phyloP scores from a whole-genome alignment of 805 yeast species.

The Candida peoriensis region DNA sequence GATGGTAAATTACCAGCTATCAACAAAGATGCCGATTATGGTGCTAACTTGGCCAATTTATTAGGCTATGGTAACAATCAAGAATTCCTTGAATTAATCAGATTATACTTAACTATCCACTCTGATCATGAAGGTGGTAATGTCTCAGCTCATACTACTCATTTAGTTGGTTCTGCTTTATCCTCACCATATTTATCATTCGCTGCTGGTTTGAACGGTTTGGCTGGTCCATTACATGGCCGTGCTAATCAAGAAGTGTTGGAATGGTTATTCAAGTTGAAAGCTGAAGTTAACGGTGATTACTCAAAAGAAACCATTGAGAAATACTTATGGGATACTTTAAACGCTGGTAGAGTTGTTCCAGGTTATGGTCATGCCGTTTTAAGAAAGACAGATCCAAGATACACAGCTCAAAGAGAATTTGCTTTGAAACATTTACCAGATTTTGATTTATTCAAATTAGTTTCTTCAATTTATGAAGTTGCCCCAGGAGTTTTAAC shows the following conservation, averaged over 20 bases:
- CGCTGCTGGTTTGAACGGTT: slow-evolving; percentile 80
- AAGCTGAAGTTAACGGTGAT: slow-evolving; percentile 55
- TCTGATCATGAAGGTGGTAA: slow-evolving; percentile 91
- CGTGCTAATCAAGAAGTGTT: slow-evolving; percentile 86
- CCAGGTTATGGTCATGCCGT: slow-evolving; percentile 92
- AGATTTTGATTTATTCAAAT: slow-evolving; percentile 72
- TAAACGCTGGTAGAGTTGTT: slow-evolving; percentile 78
- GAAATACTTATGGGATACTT: slow-evolving; percentile 72
- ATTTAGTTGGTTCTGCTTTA: slow-evolving; percentile 78
- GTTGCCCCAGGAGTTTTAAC: slow-evolving; percentile 79
- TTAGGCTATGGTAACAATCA: slow-evolving; percentile 53
- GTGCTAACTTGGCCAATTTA: slow-evolving; percentile 56
- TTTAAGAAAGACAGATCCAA: slow-evolving; percentile 83
- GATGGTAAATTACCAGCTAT: slow-evolving; percentile 63
- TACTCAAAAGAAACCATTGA: slow-evolving; percentile 64
- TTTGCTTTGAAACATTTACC: slow-evolving; percentile 75
- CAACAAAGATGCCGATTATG: slow-evolving; percentile 56
- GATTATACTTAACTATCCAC: slow-evolving; percentile 77
- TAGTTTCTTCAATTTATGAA: slow-evolving; percentile 72
- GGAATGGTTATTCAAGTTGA: slow-evolving; percentile 71
- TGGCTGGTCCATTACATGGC: slow-evolving; percentile 86
- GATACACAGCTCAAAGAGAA: slow-evolving; percentile 82
- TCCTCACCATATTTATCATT: slow-evolving; percentile 73
- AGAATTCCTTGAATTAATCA: slow-evolving; percentile 73
- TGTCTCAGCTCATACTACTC: slow-evolving; percentile 84